Evolutionary conservation across 2,329 filamentous ascomycete species (phyloP), one percentile per base, ranked within the genome.

Genomic region (Pyrenochaeta sp.): DNA sequence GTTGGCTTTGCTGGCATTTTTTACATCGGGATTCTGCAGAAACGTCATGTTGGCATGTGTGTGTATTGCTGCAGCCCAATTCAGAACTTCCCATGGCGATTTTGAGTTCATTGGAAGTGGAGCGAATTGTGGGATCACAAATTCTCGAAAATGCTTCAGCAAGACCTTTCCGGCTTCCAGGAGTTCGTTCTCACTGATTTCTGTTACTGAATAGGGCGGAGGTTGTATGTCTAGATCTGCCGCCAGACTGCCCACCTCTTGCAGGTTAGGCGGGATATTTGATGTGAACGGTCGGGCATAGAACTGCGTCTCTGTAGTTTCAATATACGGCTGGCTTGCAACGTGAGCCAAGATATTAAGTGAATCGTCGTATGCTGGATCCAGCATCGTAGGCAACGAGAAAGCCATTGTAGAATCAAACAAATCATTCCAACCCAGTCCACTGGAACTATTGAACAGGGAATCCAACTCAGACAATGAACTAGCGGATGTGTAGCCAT

Each of bases 71-170:
- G 36, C 49, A 15, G 40, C 51, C 49, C 61, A 45, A 6, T 61
- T 54, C 11, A 64, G 49, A 10, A 60, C 46, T 10, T 58, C 56
- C 61, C 61, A 64, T 1, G 61, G 61, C 11, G 59, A 63, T 33
- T 55, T 60, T 15, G 49, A 58, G 7, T 30, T 41, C 52, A 50
- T 52, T 2, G 56, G 52, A n/a, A 61, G 21, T 2, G 56, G 56
- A 4, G 54, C 49, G 31, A 63, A 51, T 29, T 61, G 55, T n/a
- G 60, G 44, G 23, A 62, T 21, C 10, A 63, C 35, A 36, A 39
- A 9, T 23, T 56, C 48, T 35, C 56, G 31, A 45, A 61, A 65
- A 44, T 65, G 50, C 17, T 49, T 54, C 7, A 65, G 51, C 12
- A 65, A 41, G 23, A 49, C 49, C 17, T 58, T 42, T 5, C 56